Evolutionary conservation across 78 protist species (phyloP).

Genomic region (Tieghemostelium lacteum): DNA sequence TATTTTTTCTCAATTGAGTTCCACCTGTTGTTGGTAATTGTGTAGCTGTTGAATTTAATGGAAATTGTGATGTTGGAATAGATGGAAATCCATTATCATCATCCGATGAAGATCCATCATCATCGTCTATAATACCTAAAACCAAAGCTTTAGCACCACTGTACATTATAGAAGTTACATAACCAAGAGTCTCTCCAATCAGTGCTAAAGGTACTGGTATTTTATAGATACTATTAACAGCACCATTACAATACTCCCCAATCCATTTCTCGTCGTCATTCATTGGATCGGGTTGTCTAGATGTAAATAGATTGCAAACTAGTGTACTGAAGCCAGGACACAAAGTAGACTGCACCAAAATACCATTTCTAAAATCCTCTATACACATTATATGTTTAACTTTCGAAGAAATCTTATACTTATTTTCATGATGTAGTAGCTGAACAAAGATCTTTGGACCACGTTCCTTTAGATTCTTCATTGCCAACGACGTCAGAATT

Average conservation of each 20-base stretch:
- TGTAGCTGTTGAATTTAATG: background rate
- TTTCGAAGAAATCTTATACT: slow-evolving; percentile 45
- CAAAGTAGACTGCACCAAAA: slow-evolving; percentile 50
- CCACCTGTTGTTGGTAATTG: background rate
- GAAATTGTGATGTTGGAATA: background rate
- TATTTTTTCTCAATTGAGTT: background rate
- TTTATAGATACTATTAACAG: slow-evolving; percentile 71
- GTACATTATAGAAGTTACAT: slow-evolving; percentile 48
- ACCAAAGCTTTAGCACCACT: slow-evolving; percentile 74
- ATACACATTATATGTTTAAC: slow-evolving; percentile 72
- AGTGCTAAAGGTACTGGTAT: slow-evolving; percentile 68
- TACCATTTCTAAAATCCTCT: slow-evolving; percentile 77
- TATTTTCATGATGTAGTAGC: slow-evolving; percentile 58
- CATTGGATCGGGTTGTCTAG: slow-evolving; percentile 44
- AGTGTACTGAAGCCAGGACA: slow-evolving; percentile 78
- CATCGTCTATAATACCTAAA: slow-evolving; percentile 59
- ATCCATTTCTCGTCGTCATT: slow-evolving; percentile 72
- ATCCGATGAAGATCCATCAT: background rate
- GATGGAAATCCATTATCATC: background rate
- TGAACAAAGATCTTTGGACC: slow-evolving; percentile 56
- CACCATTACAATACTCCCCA: slow-evolving; percentile 72
- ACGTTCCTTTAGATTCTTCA: slow-evolving; percentile 33
- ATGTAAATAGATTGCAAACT: slow-evolving; percentile 67
- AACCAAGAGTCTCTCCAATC: slow-evolving; percentile 58
- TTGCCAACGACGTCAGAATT: slow-evolving; percentile 53